Evolutionary conservation across 2,329 filamentous ascomycete species (phyloP).

Genomic region (Beauveria varroae): DNA sequence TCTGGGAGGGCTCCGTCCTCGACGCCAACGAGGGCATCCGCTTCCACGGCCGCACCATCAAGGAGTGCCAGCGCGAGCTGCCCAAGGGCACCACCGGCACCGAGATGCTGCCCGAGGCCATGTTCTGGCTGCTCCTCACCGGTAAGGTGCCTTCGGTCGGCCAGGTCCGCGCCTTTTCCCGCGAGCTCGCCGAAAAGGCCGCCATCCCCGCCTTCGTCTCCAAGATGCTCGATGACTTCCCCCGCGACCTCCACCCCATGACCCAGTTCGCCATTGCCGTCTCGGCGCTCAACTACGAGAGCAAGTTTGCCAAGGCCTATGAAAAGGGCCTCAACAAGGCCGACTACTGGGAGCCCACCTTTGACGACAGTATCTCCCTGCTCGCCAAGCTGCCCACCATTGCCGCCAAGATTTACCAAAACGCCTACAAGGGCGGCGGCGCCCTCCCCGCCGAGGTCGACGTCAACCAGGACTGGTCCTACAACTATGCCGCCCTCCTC

Average conservation of each 20-base stretch:
- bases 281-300: conserved; percentile 91
- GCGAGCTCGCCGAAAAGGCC: conserved; percentile 80
- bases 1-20: conserved; percentile 97
- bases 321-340: conserved; percentile 87
- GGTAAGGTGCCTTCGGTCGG: conserved; percentile 77
- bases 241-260: conserved; percentile 90
- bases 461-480: conserved; percentile 86
- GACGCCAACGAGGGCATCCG: conserved; percentile 96
- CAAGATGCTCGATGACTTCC: conserved; percentile 85
- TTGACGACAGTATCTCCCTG: conserved; percentile 88
- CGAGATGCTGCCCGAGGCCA: conserved; percentile 96
- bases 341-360: conserved; percentile 98
- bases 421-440: conserved; percentile 69
- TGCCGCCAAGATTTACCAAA: conserved; percentile 96
- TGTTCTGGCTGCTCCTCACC: conserved; percentile 98
- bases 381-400: conserved; percentile 95
- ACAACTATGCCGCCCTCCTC: conserved; percentile 96
- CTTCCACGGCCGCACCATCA: conserved; percentile 96
- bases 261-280: conserved; percentile 95
- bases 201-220: conserved; percentile 74
- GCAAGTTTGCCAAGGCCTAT: conserved; percentile 88
- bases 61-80: conserved; percentile 89
- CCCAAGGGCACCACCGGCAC: conserved; percentile 88
- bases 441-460: conserved; percentile 72
- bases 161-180: conserved; percentile 77